phyloP scores from a whole-genome alignment of 2,329 filamentous ascomycete species.

The Coniosporium tulheliwenetii region DNA sequence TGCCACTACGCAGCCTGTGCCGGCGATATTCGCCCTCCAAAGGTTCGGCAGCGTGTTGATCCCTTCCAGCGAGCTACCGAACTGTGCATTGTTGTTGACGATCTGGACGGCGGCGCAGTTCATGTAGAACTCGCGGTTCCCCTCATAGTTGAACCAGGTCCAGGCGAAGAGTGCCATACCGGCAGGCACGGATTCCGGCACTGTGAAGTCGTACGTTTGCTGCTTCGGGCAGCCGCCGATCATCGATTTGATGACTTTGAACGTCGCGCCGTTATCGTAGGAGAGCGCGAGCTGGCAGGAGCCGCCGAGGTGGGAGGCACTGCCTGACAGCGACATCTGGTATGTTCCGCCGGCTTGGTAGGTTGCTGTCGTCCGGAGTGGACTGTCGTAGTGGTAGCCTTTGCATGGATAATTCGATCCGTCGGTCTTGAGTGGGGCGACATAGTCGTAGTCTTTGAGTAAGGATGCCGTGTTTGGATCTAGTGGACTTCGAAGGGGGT shows the following conservation, averaged over 20 bases:
- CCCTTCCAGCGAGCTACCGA: constrained; percentile 10
- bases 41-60: constrained; percentile 19
- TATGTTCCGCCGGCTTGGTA: constrained; percentile 48
- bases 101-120: constrained; percentile 63
- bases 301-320: constrained; percentile 47
- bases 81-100: constrained; percentile 5
- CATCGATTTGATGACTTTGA: constrained; percentile 52
- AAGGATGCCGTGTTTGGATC: constrained; percentile 28
- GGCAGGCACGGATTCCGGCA: constrained; percentile 48
- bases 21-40: constrained; percentile 26
- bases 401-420: constrained; percentile 66
- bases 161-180: constrained; percentile 53
- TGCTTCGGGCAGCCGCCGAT: constrained; percentile 39
- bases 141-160: constrained; percentile 32
- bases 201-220: constrained; percentile 45
- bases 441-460: constrained; percentile 54
- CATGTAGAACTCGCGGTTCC: constrained; percentile 69
- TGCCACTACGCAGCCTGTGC: constrained; percentile 23
- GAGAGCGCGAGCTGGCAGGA: constrained; percentile 64
- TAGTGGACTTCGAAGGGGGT: constrained; percentile 34
- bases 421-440: constrained; percentile 42
- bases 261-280: constrained; percentile 54
- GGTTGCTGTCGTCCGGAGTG: constrained; percentile 39
- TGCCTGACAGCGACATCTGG: constrained; percentile 48
- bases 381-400: constrained; percentile 38